Percentiles rank a stretch among this genome's conserved stretches.
These are phyloP conservation scores for Arthroderma sp. DNA, from an alignment of 2,329 filamentous ascomycete species.

Conservation along the genomic window DNA sequence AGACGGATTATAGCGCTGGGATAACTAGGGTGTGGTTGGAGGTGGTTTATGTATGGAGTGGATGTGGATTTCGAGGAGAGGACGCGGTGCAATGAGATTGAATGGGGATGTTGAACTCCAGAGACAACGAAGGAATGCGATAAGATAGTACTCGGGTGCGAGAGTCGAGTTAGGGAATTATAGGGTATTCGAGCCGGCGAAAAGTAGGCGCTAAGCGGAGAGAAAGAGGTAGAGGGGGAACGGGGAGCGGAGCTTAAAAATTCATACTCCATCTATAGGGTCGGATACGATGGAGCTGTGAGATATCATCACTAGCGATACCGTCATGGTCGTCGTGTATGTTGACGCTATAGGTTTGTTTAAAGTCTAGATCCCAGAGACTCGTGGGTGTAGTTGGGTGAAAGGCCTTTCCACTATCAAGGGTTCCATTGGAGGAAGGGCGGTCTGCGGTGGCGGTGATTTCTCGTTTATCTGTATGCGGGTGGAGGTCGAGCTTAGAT, in stretches of 20 bases:
- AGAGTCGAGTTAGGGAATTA: too few relatives aligned
- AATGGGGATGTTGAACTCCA: too few relatives aligned
- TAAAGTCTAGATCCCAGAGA: not conserved
- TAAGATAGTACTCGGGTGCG: too few relatives aligned
- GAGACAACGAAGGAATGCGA: too few relatives aligned
- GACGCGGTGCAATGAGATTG: too few relatives aligned
- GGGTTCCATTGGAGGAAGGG: conserved; percentile 21
- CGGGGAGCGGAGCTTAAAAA: conserved; percentile 17
- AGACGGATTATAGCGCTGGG: too few relatives aligned
- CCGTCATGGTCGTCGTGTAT: conserved; percentile 13
- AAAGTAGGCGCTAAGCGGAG: not conserved
- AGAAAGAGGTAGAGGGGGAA: not conserved
- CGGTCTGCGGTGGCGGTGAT: conserved; percentile 3
- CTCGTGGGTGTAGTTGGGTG: conserved; percentile 4
- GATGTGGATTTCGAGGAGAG: too few relatives aligned
- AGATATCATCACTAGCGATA: conserved; percentile 17
- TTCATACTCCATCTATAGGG: conserved; percentile 34
- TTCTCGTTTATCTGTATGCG: conserved; percentile 1
- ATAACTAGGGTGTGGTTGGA: too few relatives aligned
- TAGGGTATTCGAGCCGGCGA: too few relatives aligned
- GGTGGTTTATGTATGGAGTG: too few relatives aligned
- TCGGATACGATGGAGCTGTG: conserved; percentile 22
- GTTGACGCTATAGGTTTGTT: not conserved
- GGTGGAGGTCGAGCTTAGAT: not conserved
- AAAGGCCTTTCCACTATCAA: conserved; percentile 19